Conservation (phyloP, 306 rosid species). For the Malus domestica region DNA sequence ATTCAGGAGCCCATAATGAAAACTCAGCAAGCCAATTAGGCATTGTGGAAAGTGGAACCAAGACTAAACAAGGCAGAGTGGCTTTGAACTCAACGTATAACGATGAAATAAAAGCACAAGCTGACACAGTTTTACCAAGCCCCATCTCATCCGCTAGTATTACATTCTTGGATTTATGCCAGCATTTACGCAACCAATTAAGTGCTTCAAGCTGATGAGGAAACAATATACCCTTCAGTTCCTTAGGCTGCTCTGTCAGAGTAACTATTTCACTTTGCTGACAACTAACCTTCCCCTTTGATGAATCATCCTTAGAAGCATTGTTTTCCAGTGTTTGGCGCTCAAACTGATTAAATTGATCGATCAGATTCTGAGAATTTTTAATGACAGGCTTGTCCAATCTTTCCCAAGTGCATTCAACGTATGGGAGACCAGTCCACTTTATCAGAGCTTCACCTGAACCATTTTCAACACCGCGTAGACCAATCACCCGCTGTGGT, state of each 20-base stretch:
- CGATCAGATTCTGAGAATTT: constrained; percentile 50
- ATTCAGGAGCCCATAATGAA: constrained; percentile 83
- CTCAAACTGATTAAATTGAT: constrained; percentile 56
- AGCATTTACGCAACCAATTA: constrained; percentile 97
- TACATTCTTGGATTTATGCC: constrained; percentile 91
- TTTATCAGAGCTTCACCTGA: constrained; percentile 67
- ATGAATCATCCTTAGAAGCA: constrained; percentile 41
- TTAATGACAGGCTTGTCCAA: constrained; percentile 71
- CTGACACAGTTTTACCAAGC: constrained; percentile 95
- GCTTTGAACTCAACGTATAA: constrained; percentile 86
- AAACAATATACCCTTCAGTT: constrained; percentile 85
- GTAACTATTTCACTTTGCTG: constrained; percentile 55
- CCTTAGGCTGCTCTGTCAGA: constrained; percentile 86
- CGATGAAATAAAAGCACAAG: constrained; percentile 84
- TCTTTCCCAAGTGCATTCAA: constrained; percentile 96
- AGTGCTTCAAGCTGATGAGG: constrained; percentile 99
- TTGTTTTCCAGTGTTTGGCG: constrained; percentile 59
- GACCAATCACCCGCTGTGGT: constrained; percentile 88
- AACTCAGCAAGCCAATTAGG: constrained; percentile 99
- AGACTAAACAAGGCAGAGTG: constrained; percentile 86
- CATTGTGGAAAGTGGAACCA: constrained; percentile 98
- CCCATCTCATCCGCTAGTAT: constrained; percentile 99
- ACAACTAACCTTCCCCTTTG: constrained; percentile 41
- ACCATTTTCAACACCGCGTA: constrained; percentile 48
- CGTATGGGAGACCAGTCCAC: constrained; percentile 90